Base-by-base conservation (phyloP, 2,329 filamentous ascomycete genomes). In the Sporothrix mexicana region DNA sequence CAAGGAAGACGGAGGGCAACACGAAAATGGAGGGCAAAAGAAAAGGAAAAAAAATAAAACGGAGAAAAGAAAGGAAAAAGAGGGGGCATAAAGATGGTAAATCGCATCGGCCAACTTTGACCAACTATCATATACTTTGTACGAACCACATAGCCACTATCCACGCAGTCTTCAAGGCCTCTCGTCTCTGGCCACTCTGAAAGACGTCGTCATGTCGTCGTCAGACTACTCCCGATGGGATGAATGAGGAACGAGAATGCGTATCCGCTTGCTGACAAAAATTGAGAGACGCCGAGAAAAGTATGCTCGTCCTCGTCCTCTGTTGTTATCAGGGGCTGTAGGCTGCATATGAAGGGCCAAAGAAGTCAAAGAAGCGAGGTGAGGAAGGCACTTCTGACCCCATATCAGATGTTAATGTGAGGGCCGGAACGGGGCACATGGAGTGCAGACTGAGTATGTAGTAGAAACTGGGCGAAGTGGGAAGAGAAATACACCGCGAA, bases 71-170 rank as follows among this genome's bases (percentile, higher is more conserved):
- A 17, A 30, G 15, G 23, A 8, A 20, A 30, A n/a, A 69, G 66
- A 55, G 66, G 30, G 30, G 7, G 66, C 45, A 43, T 41, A 57
- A 69, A 43, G 5, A 49, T 25, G 15, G 64, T 51, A 23, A 43
- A 51, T 67, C 64, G 15, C 20, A 49, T 67, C 17, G 64, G 36
- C 47, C 20, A 36, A 66, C 25, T 51, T 36, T 51, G 64, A 49
- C 23, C 51, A 36, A 36, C 30, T 36, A 36, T 36, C 4, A 36
- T 62, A 17, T 36, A 4, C 7, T 36, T 36, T 7, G 30, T 51
- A 25, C 64, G 64, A 49, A 67, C 41, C 23, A 51, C 23, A 67
- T 25, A 51, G 45, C 64, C 64, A 67, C 45, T 8, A 8, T 7
- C 45, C 23, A 15, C 45, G 23, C 64, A 67, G 45, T 41, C 36